Base-by-base conservation (phyloP, 2,329 filamentous ascomycete genomes). In the Cordyceps fumosorosea region DNA sequence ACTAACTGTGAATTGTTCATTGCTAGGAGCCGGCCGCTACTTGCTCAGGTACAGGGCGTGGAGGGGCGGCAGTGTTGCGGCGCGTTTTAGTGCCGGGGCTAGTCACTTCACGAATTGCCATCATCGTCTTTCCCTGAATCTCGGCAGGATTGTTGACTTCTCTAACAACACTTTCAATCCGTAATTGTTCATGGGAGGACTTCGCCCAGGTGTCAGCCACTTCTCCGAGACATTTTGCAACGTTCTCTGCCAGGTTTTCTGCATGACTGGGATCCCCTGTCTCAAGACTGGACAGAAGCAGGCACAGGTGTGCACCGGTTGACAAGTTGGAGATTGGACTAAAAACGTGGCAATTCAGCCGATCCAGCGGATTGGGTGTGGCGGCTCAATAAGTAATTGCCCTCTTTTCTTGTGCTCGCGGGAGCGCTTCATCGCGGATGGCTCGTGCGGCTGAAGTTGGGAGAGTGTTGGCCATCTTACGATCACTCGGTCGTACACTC, bases 311-410 rank as follows among this genome's bases (percentile, higher is more conserved):
- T 62, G 29, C 44, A 22, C 24, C 32, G 16, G 4, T 48, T 18
- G n/a, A 11, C 34, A 34, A 20, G 20, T 20, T 40, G 51, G 51
- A 62, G 59, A 62, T 62, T 60, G 44, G 32, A 62, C 45, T 24
- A 56, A 56, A 37, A 62, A 62, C 22, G 52, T 56, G 59, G 32
- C 26, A 42, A 37, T 26, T 60, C 37, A 48, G 51, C 52, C 51
- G 59, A 62, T 56, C 52, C n/a, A 32, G 55, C 18, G 42, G 29
- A 22, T 12, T 57, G 42, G 44, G 44, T 24, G 40, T 5, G 29
- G 34, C 11, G 34, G 34, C 12, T 14, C 34, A 37, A 14, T 14
- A 37, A 37, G 34, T 37, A 37, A 37, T 37, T 37, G 11, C 34
- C 12, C 34, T 37, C 34, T 14, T 37, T 37, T 47, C n/a, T 6